Evolutionary conservation across 768 basidiomycete genomes (phyloP).

Genomic region (Tulasnella sp.): DNA sequence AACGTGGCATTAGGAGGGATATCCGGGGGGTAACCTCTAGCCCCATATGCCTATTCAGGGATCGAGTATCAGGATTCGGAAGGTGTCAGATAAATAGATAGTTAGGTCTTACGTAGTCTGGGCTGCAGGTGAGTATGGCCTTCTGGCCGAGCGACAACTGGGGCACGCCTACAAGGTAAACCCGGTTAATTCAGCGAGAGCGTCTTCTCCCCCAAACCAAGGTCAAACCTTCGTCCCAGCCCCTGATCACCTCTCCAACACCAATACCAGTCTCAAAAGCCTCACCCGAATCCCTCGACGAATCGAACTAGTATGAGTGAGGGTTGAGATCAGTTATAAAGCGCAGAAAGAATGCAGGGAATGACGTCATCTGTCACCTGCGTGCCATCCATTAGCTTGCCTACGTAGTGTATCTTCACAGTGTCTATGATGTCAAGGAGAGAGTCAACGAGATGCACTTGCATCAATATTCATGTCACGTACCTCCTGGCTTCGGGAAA

Average conservation of each 20-base stretch:
- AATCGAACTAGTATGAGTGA: conserved; percentile 27
- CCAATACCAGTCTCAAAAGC: conserved; percentile 74
- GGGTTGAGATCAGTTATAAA: not conserved
- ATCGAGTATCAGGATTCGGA: not conserved
- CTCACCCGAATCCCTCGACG: conserved; percentile 43
- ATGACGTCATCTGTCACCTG: conserved; percentile 43
- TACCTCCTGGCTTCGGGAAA: conserved; percentile 71
- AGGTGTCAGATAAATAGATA: not conserved
- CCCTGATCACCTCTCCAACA: conserved; percentile 79
- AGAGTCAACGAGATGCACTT: conserved; percentile 30
- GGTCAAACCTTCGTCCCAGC: conserved; percentile 81
- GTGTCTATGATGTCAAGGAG: conserved; percentile 46
- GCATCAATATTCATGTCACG: conserved; percentile 32
- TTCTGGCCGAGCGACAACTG: conserved; percentile 74
- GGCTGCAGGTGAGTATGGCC: conserved; percentile 60
- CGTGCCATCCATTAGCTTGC: conserved; percentile 59
- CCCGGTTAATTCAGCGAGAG: conserved; percentile 28
- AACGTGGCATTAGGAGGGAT: conserved; percentile 75
- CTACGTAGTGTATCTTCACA: conserved; percentile 76
- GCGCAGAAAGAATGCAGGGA: not conserved
- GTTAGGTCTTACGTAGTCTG: conserved; percentile 66
- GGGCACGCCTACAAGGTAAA: conserved; percentile 55
- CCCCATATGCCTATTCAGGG: conserved; percentile 60
- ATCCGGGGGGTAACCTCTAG: conserved; percentile 68
- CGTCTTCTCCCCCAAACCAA: conserved; percentile 32